A percentile compares a stretch with the other conserved stretches of the same genome.
Conservation (phyloP, 2,329 filamentous ascomycete genomes). For the Talaromyces funiculosus region DNA sequence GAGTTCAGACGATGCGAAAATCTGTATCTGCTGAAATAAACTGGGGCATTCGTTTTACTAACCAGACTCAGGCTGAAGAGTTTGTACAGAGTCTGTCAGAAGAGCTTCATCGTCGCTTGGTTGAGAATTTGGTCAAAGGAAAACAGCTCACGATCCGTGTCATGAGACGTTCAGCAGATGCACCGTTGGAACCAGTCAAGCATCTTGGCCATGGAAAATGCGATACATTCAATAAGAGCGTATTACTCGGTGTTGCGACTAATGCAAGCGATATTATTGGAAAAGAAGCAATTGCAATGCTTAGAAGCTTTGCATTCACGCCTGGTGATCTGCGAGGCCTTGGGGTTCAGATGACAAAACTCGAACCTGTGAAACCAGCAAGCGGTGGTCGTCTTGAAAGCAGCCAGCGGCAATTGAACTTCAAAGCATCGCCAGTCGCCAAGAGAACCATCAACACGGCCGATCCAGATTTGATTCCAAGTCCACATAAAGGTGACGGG, state of each 20-base stretch:
- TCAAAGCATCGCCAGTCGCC: constrained; percentile 47
- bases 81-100: constrained; percentile 80
- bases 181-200: constrained; percentile 85
- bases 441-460: constrained; percentile 19
- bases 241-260: constrained; percentile 76
- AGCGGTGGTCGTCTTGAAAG: constrained; percentile 54
- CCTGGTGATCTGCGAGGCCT: constrained; percentile 90
- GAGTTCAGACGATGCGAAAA: constrained; percentile 77
- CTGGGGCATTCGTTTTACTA: constrained; percentile 95
- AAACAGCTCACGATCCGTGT: constrained; percentile 89
- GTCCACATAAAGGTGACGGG: constrained; percentile 33
- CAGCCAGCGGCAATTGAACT: constrained; percentile 74
- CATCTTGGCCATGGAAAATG: constrained; percentile 94
- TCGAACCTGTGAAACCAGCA: constrained; percentile 67
- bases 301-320: constrained; percentile 75
- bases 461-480: constrained; percentile 48
- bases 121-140: constrained; percentile 81
- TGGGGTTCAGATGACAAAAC: constrained; percentile 87
- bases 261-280: constrained; percentile 65
- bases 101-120: constrained; percentile 73
- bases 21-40: constrained; percentile 97
- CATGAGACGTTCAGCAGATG: constrained; percentile 80
- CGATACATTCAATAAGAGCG: constrained; percentile 86
- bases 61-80: constrained; percentile 84
- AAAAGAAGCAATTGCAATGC: constrained; percentile 77